Evolutionary conservation across 2,329 filamentous ascomycete species (phyloP).

Genomic region (Apiospora arundinis): DNA sequence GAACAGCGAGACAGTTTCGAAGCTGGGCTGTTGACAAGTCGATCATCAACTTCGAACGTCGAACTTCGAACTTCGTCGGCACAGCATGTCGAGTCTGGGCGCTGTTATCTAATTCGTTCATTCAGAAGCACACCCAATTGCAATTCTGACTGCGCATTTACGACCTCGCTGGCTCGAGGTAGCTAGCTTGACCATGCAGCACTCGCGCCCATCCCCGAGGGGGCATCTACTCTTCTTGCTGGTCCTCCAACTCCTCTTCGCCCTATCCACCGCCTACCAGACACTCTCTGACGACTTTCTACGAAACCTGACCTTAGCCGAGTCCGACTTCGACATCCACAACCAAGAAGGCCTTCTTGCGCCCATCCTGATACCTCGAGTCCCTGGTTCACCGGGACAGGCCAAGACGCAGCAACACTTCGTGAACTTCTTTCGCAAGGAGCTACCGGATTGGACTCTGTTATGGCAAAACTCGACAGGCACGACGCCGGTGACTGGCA

Average conservation of each 20-base stretch:
- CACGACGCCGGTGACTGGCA: slow-evolving; percentile 69
- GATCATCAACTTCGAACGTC: not conserved
- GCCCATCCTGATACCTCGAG: slow-evolving; percentile 76
- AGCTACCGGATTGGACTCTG: slow-evolving; percentile 74
- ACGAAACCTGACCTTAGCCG: slow-evolving; percentile 65
- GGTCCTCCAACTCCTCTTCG: slow-evolving; percentile 34
- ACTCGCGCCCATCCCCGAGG: slow-evolving; percentile 15
- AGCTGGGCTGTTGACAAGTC: not conserved
- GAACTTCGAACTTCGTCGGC: not conserved
- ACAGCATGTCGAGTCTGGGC: slow-evolving; percentile 2
- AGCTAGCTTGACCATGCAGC: slow-evolving; percentile 23
- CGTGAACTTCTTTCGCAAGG: slow-evolving; percentile 69
- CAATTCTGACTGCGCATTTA: not conserved
- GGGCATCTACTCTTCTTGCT: slow-evolving; percentile 32
- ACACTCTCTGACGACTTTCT: slow-evolving; percentile 71
- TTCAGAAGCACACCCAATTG: not conserved
- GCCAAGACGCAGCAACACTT: slow-evolving; percentile 73
- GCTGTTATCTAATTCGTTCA: not conserved
- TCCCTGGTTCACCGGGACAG: slow-evolving; percentile 75
- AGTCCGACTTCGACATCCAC: slow-evolving; percentile 71
- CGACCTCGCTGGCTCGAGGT: slow-evolving; percentile 28
- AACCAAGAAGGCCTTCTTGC: slow-evolving; percentile 69
- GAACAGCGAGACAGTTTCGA: slow-evolving; percentile 5
- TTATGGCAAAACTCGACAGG: slow-evolving; percentile 78
- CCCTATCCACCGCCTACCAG: slow-evolving; percentile 41